phyloP scores from a whole-genome alignment of 2,329 filamentous ascomycete genomes.

The Alternaria conjuncta region DNA sequence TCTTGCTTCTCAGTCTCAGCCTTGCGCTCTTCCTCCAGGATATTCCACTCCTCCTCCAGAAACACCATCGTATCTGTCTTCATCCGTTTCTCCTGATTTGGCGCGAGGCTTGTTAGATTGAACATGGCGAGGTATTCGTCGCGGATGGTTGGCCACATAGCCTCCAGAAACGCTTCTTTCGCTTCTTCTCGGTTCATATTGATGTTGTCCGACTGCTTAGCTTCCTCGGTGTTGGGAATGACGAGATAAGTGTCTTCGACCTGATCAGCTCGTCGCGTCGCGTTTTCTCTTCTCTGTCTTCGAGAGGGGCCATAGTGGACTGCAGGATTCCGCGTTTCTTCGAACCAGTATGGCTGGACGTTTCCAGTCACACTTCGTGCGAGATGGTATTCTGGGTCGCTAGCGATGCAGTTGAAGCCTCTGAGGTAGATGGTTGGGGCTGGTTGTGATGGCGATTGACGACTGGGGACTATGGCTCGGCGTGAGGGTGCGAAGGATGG shows the following conservation, averaged over 20 bases:
- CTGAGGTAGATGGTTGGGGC: neutral
- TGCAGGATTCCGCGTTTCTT: neutral
- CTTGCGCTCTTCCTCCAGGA: neutral
- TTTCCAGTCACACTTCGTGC: neutral
- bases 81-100: neutral
- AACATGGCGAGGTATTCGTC: neutral
- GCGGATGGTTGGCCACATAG: neutral
- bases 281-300: neutral
- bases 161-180: neutral
- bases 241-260: neutral
- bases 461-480: too few species aligned
- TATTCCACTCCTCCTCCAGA: neutral
- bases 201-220: neutral
- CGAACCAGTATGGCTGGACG: slow-evolving; percentile 4
- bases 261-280: neutral
- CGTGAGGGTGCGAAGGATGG: neutral
- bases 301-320: neutral
- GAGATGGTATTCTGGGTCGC: neutral
- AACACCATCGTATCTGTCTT: neutral
- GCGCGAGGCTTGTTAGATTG: neutral
- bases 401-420: neutral
- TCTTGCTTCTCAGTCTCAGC: neutral
- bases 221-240: neutral
- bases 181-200: neutral
- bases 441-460: neutral